Conservation (phyloP, 192 early-diverging fungal genomes). For the Phycomyces nitens region DNA sequence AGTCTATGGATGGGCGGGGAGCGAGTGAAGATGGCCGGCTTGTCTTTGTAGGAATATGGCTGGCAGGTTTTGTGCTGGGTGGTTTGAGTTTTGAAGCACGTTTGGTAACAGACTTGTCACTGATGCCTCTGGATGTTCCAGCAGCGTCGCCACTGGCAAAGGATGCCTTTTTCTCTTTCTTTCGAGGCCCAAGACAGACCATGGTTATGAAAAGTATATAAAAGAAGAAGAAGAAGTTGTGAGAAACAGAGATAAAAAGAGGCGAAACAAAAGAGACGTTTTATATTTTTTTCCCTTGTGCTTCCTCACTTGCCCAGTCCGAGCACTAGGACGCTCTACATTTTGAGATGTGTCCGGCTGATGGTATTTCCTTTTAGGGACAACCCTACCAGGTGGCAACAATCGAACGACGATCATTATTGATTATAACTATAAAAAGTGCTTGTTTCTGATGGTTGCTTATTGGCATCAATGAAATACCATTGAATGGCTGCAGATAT, state of each 20-base stretch:
- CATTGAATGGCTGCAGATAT: too few relatives aligned
- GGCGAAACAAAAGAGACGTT: too few relatives aligned
- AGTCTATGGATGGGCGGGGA: neutral
- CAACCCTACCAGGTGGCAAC: too few relatives aligned
- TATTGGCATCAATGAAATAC: too few relatives aligned
- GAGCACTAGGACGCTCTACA: too few relatives aligned
- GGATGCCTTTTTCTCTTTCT: conserved; percentile 25
- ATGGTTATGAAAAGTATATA: neutral
- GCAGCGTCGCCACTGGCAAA: conserved; percentile 18
- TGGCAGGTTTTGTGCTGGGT: neutral
- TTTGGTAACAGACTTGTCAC: conserved; percentile 9
- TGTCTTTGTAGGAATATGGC: conserved; percentile 3
- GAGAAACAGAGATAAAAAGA: conserved; percentile 9
- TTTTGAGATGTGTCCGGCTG: too few relatives aligned
- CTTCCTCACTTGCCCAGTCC: too few relatives aligned
- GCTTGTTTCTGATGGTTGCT: too few relatives aligned
- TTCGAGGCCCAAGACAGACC: conserved; percentile 29
- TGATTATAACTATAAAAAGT: too few relatives aligned
- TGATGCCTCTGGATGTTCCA: conserved; percentile 6
- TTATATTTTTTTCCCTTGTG: too few relatives aligned
- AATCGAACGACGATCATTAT: too few relatives aligned
- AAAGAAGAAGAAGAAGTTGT: conserved; percentile 8
- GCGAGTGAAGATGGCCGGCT: neutral
- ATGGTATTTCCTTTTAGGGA: too few relatives aligned
- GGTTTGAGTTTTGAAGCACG: conserved; percentile 3